Conservation (phyloP, 164 flowering plant genomes). For the Umbellularia californica region DNA sequence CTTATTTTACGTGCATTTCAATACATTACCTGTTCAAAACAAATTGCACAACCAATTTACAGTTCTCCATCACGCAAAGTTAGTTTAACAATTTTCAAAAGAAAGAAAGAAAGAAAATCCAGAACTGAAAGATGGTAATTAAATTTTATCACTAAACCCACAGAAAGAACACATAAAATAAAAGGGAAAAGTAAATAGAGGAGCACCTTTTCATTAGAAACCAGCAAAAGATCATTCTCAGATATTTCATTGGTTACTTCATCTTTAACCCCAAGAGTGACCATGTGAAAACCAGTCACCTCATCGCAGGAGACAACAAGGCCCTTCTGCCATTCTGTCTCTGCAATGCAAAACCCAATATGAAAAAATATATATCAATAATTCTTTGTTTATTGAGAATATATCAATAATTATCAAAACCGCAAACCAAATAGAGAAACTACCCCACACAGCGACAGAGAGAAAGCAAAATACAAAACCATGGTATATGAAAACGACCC, state of each 20-base stretch:
- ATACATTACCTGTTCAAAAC: too few species aligned
- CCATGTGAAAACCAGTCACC: constrained; percentile 54
- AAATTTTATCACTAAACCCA: background rate
- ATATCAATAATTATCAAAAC: too few species aligned
- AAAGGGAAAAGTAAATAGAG: too few species aligned
- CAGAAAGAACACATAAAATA: background rate
- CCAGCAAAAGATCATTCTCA: constrained; percentile 65
- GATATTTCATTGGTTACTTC: constrained; percentile 33
- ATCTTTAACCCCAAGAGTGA: constrained; percentile 27
- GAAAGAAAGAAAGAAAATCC: too few species aligned
- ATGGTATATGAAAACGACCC: too few species aligned
- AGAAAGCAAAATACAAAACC: too few species aligned
- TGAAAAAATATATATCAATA: background rate
- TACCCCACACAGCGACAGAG: too few species aligned
- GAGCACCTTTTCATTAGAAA: constrained; percentile 64
- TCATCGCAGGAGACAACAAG: constrained; percentile 40
- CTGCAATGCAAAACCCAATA: constrained; percentile 23
- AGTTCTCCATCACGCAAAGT: too few species aligned
- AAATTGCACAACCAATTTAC: too few species aligned
- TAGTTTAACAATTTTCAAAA: too few species aligned
- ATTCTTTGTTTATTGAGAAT: background rate
- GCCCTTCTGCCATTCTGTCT: constrained; percentile 37
- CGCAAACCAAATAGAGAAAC: background rate
- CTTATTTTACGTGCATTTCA: too few species aligned
- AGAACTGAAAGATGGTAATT: background rate